phyloP scores from a whole-genome alignment of 2,329 filamentous ascomycete genomes.

The Botrytis sinoallii region DNA sequence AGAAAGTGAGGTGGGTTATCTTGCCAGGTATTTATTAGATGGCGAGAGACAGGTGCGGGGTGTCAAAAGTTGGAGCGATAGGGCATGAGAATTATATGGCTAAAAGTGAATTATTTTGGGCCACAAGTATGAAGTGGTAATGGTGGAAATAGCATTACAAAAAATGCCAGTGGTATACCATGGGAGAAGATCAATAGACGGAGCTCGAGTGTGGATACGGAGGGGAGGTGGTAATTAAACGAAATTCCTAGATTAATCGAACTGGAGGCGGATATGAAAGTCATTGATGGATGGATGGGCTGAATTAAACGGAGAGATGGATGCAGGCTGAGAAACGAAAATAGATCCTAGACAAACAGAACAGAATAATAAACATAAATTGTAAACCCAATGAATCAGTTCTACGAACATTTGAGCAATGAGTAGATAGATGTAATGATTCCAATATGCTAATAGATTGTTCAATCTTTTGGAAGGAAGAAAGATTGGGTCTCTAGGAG shows the following conservation, averaged over 20 bases:
- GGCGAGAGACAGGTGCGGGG: not conserved
- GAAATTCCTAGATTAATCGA: not conserved
- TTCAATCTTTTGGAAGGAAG: not conserved
- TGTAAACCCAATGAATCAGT: not conserved
- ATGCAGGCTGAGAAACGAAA: not conserved
- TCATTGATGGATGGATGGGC: not conserved
- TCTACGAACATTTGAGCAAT: not conserved
- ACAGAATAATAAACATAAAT: not conserved
- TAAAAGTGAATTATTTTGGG: not conserved
- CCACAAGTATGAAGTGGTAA: not conserved
- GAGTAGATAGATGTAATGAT: not conserved
- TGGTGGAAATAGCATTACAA: not conserved
- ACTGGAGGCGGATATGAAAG: not conserved
- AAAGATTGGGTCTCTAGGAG: not conserved
- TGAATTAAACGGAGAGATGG: not conserved
- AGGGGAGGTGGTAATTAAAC: not conserved
- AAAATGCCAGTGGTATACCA: not conserved
- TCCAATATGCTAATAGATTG: not conserved
- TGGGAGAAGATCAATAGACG: not conserved
- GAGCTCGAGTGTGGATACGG: not conserved
- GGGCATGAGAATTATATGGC: no score
- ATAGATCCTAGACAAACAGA: not conserved
- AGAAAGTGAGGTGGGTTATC: slow-evolving; percentile 43
- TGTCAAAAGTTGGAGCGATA: not conserved
- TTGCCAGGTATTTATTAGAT: slow-evolving; percentile 42